Conservation (phyloP, 345 rosid genomes). For the Citrus mangshanensis region DNA sequence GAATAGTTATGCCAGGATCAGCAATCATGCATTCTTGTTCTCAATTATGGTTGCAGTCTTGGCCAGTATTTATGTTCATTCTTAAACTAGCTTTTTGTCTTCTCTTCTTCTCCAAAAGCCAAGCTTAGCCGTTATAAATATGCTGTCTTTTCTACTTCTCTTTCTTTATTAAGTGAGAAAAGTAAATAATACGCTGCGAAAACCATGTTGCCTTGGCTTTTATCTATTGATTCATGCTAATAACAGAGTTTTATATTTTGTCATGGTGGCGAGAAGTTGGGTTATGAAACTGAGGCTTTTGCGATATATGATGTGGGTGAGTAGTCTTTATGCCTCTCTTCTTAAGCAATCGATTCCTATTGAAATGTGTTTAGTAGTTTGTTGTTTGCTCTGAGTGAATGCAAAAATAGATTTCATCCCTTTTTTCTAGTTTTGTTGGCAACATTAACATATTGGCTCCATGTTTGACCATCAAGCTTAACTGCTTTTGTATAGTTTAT, state of each 20-base stretch:
- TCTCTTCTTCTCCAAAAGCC: neutral
- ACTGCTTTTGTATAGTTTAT: neutral
- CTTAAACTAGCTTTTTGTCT: neutral
- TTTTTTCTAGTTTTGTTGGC: neutral
- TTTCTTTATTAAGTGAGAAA: neutral
- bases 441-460: neutral
- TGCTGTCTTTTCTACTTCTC: neutral
- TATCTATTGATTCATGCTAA: neutral
- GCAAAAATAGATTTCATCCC: neutral
- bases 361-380: neutral
- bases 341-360: conserved; percentile 1
- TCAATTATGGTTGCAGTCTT: neutral
- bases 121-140: neutral
- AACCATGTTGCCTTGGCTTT: neutral
- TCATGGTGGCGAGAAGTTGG: conserved; percentile 63
- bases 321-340: conserved; percentile 16
- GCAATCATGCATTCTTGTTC: neutral
- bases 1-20: neutral
- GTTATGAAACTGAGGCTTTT: conserved; percentile 89
- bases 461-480: neutral
- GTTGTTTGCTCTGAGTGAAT: neutral
- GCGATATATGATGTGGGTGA: conserved; percentile 88
- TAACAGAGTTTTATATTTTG: conserved; percentile 19
- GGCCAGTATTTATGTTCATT: neutral
- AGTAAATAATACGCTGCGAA: neutral